Percentiles rank a stretch among this genome's conserved stretches.
Conservation (phyloP, 768 basidiomycete species). For the Lentinula aciculospora region DNA sequence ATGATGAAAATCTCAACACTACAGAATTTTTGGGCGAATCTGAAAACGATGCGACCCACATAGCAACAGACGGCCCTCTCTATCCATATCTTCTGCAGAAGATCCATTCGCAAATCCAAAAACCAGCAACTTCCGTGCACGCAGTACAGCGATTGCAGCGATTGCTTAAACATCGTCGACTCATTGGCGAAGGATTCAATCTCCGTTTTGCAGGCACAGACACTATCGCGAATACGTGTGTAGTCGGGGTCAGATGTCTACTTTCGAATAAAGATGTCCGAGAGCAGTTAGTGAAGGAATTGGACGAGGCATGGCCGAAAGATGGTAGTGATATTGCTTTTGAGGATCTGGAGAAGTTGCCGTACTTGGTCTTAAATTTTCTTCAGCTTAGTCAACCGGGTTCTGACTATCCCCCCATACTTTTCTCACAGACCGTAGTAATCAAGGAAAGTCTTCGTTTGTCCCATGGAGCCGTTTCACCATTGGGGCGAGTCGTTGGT, state of each 20-base stretch:
- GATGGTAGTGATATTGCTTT: slow-evolving; percentile 12
- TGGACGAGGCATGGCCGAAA: slow-evolving; percentile 18
- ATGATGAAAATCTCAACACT: neutral
- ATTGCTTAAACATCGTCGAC: neutral
- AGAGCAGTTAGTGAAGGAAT: slow-evolving; percentile 13
- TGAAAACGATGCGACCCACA: neutral
- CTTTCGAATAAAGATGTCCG: slow-evolving; percentile 7
- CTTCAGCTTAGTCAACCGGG: neutral
- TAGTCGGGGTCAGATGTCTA: slow-evolving; percentile 9
- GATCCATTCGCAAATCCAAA: neutral
- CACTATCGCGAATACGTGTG: slow-evolving; percentile 14
- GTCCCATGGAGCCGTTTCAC: slow-evolving; percentile 12
- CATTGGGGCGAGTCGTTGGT: slow-evolving; percentile 17
- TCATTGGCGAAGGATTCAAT: slow-evolving; percentile 4
- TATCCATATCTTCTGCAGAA: neutral
- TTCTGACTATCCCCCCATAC: neutral
- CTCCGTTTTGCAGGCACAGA: slow-evolving; percentile 19
- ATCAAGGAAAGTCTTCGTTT: slow-evolving; percentile 22
- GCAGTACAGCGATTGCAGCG: neutral
- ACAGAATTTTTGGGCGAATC: neutral
- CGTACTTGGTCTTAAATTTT: slow-evolving; percentile 17
- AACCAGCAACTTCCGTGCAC: neutral
- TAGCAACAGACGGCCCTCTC: neutral
- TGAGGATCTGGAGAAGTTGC: slow-evolving; percentile 19
- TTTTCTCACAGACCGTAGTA: slow-evolving; percentile 15